Percentiles rank a stretch among this genome's conserved stretches.
These are phyloP conservation scores for Lyophyllum atratum DNA, from an alignment of 768 basidiomycete species.

Conservation along the genomic window DNA sequence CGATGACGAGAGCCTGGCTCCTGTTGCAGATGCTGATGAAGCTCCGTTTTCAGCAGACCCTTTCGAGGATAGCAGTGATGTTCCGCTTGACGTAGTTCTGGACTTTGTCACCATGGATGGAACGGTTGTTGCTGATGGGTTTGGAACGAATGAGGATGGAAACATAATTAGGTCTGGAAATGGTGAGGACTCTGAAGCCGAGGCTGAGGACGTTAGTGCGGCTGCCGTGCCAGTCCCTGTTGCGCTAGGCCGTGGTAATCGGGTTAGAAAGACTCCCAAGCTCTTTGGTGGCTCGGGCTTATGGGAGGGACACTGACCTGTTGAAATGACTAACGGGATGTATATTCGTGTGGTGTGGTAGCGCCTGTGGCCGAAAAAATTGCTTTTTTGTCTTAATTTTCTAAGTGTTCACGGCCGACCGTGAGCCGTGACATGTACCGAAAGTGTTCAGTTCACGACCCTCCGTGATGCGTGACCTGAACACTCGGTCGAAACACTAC, in stretches of 20 bases:
- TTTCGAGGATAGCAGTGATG: background rate
- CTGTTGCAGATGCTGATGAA: background rate
- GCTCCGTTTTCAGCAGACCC: background rate
- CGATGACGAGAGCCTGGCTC: background rate
- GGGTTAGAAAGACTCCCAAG: background rate
- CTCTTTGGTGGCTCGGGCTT: background rate
- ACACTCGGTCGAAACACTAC: constrained; percentile 1
- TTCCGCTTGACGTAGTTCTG: background rate
- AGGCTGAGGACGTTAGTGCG: background rate
- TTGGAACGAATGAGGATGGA: background rate
- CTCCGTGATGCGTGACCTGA: constrained; percentile 1
- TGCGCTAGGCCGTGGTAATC: background rate
- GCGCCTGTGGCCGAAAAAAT: background rate
- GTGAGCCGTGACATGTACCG: constrained; percentile 1
- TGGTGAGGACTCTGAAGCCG: background rate
- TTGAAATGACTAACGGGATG: background rate
- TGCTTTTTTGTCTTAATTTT: background rate
- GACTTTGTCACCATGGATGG: background rate
- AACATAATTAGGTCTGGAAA: background rate
- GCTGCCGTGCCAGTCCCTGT: background rate
- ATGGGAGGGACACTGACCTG: background rate
- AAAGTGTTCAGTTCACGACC: constrained; percentile 2
- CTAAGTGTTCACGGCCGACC: background rate
- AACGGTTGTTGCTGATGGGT: background rate
- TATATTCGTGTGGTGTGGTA: background rate